Percentiles rank a stretch among this genome's conserved stretches.
Conservation (phyloP, 2,329 filamentous ascomycete species). For the Botrytis hyacinthi region DNA sequence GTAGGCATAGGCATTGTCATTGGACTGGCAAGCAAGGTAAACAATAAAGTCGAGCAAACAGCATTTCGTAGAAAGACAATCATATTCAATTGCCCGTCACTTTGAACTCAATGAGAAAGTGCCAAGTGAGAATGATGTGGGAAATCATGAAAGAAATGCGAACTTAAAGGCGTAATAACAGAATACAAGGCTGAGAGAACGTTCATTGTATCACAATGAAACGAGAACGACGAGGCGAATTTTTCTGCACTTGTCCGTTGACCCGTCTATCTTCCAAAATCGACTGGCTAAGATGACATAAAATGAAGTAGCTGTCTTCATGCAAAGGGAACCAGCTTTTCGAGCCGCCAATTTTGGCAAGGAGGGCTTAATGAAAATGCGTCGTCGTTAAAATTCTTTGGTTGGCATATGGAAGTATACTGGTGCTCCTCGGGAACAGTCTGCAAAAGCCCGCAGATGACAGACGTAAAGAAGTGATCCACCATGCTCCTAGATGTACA, state of each 20-base stretch:
- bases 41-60: background rate
- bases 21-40: background rate
- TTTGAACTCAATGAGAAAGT: background rate
- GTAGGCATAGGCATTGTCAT: background rate
- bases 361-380: background rate
- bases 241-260: background rate
- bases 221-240: background rate
- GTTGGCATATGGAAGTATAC: background rate
- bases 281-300: background rate
- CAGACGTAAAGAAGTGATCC: background rate
- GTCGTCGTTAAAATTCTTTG: background rate
- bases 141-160: background rate
- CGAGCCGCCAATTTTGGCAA: too few relatives aligned
- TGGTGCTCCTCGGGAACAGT: background rate
- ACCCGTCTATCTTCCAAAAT: background rate
- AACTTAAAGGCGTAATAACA: background rate
- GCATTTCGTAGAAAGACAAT: background rate
- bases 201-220: background rate
- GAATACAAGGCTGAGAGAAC: background rate
- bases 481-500: too few relatives aligned
- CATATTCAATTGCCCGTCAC: background rate
- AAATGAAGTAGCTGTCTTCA: background rate
- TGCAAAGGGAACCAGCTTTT: background rate
- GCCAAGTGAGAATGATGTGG: background rate
- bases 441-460: background rate